phyloP scores from a whole-genome alignment of 2,329 filamentous ascomycete genomes.

The Aureobasidium musti region DNA sequence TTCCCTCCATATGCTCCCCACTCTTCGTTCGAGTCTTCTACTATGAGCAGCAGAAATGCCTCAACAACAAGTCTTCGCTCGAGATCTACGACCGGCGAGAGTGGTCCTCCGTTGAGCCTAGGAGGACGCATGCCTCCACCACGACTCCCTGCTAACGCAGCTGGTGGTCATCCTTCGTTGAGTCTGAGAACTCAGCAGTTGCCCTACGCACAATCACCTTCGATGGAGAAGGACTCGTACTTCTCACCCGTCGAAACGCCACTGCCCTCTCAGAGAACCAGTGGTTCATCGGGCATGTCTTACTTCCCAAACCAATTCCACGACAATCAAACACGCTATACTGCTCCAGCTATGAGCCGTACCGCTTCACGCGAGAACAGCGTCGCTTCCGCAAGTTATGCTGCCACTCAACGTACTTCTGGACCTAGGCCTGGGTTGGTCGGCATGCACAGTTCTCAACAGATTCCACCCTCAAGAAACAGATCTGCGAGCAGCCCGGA shows the following conservation, averaged over 20 bases:
- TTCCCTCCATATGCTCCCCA: constrained; percentile 39
- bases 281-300: constrained; percentile 70
- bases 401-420: constrained; percentile 26
- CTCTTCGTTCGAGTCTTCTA: constrained; percentile 50
- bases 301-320: constrained; percentile 77
- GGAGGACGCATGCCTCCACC: constrained; percentile 56
- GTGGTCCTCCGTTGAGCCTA: constrained; percentile 52
- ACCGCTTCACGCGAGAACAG: constrained; percentile 45
- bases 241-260: constrained; percentile 89
- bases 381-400: constrained; percentile 27
- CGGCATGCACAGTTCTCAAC: constrained; percentile 58
- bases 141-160: constrained; percentile 67
- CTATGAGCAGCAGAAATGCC: constrained; percentile 61
- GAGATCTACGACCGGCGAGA: constrained; percentile 74
- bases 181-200: constrained; percentile 68
- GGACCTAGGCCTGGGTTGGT: constrained; percentile 45
- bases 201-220: constrained; percentile 55
- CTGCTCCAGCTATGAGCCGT: constrained; percentile 81
- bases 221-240: constrained; percentile 74
- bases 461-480: constrained; percentile 59
- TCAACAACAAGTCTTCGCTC: constrained; percentile 75
- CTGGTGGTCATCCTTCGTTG: constrained; percentile 52
- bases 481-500: constrained; percentile 95
- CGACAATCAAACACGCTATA: constrained; percentile 78
- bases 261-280: constrained; percentile 72